Evolutionary conservation across 148 eudicot species (phyloP), one percentile per base, ranked within the genome.

Genomic region (Tetragonia tetragonoides): DNA sequence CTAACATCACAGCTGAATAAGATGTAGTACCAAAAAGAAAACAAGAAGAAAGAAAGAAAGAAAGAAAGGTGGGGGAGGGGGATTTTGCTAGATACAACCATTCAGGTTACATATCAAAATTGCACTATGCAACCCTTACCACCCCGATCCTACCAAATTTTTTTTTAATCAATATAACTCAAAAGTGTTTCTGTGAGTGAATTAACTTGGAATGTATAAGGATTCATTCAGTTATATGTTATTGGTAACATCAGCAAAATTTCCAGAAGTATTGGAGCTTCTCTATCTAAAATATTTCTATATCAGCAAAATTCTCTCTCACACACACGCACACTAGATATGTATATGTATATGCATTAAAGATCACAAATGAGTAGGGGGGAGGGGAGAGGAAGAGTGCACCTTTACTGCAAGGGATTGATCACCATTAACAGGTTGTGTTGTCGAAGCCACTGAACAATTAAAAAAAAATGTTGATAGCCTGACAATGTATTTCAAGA

Each of bases 401-500:
- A 89, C 90, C 92, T 85, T 85, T 44, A 85, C 80, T 56, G 65
- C 78, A 76, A 87, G 41, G 24, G 83, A 66, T 53, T 81, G 66
- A 64, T 78, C 81, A 71, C 38, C 65, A 28, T 57, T 78, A 61
- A 44, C 77, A 56, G 68, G 72, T 21, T 76, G 65, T 41, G 77
- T 23, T 3, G 73, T 80, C 66, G 75, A 83, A 79, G 81, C 82
- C 60, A 66, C 83, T 84, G 74, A 68, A 79, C 16, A 77, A 21
- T 10, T 24, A 28, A 49, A 15, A 66, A 62, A n/a, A 14, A 44
- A 60, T 34, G 20, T 72, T 34, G 37, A 39, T 14, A 70, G 59
- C 40, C 5, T 10, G 10, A 23, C 38, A 49, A 28, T 34, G 37
- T 23, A 61, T 34, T 66, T 67, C 11, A 61, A n/a, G 53, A 28